These are phyloP conservation scores for Coniella lustricola DNA, from an alignment of 2,329 filamentous ascomycete genomes.

Conservation along the genomic window DNA sequence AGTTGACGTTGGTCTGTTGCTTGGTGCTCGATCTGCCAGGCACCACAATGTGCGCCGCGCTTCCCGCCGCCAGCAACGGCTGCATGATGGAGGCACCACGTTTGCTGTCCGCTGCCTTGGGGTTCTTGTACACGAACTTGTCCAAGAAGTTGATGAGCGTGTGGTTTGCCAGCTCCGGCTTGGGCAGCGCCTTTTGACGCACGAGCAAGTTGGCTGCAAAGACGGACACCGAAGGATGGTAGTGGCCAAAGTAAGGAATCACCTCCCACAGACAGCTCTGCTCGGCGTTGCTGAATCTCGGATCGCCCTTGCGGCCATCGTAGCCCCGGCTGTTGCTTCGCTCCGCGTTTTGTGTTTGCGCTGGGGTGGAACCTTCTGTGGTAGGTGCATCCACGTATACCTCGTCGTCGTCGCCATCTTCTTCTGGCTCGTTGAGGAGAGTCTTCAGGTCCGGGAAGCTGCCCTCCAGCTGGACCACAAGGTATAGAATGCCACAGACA, in stretches of 20 bases:
- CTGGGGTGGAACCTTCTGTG: conserved; percentile 46
- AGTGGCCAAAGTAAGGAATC: conserved; percentile 70
- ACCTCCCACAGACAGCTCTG: conserved; percentile 90
- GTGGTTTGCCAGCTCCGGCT: conserved; percentile 85
- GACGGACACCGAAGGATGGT: conserved; percentile 85
- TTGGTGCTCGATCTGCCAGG: conserved; percentile 40
- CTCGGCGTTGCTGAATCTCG: conserved; percentile 89
- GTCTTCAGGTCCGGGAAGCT: conserved; percentile 75
- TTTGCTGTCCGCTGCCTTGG: conserved; percentile 61
- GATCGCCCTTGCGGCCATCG: conserved; percentile 85
- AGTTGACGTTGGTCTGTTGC: conserved; percentile 56
- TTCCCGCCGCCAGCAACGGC: conserved; percentile 55
- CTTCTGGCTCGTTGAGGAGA: conserved; percentile 74
- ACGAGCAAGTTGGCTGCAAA: conserved; percentile 68
- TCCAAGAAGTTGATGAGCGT: conserved; percentile 93
- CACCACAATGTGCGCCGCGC: conserved; percentile 49
- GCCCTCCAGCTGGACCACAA: conserved; percentile 72
- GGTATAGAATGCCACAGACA: conserved; percentile 84
- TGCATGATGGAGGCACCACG: conserved; percentile 95
- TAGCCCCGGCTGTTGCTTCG: conserved; percentile 45
- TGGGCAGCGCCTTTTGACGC: conserved; percentile 66
- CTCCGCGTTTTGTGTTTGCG: conserved; percentile 19
- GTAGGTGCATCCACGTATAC: conserved; percentile 41
- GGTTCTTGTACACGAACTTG: conserved; percentile 95
- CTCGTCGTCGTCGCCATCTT: conserved; percentile 67